phyloP scores from a whole-genome alignment of 2,329 filamentous ascomycete genomes.

The Cladophialophora immunda region DNA sequence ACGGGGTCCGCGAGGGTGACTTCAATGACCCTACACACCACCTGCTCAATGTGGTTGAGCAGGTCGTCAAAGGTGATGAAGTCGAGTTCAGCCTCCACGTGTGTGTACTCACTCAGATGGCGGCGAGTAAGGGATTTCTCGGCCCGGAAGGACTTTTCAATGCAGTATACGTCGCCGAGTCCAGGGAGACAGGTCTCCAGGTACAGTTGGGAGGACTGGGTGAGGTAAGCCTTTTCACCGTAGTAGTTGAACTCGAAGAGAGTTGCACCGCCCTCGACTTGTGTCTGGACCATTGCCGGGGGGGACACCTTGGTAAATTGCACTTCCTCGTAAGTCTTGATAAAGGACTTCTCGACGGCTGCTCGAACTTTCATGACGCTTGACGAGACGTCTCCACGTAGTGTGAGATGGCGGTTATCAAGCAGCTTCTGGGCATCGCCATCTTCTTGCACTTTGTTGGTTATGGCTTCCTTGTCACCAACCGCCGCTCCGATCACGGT shows the following conservation, averaged over 20 bases:
- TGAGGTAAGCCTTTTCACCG: constrained; percentile 88
- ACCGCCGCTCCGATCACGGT: constrained; percentile 80
- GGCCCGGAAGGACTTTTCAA: constrained; percentile 98
- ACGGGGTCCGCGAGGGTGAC: constrained; percentile 76
- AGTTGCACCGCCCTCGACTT: constrained; percentile 91
- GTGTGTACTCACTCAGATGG: constrained; percentile 94
- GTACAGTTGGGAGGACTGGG: constrained; percentile 96
- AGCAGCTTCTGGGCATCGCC: constrained; percentile 77
- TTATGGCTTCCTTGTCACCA: constrained; percentile 88
- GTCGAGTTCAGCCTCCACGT: constrained; percentile 95
- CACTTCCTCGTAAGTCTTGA: constrained; percentile 78
- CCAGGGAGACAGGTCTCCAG: constrained; percentile 92
- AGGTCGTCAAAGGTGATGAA: constrained; percentile 94
- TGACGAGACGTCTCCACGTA: constrained; percentile 85
- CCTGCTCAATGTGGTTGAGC: constrained; percentile 82
- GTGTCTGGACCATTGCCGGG: constrained; percentile 90
- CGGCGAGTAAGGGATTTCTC: constrained; percentile 95
- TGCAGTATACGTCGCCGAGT: constrained; percentile 94
- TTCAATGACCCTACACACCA: constrained; percentile 88
- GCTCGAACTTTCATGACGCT: constrained; percentile 87
- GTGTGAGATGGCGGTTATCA: constrained; percentile 82
- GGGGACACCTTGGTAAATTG: constrained; percentile 84
- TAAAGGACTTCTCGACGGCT: constrained; percentile 81
- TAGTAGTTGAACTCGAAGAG: constrained; percentile 92
- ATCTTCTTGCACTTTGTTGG: constrained; percentile 77